A percentile compares a stretch with the other conserved stretches of the same genome.
Conservation (phyloP, 306 rosid species). For the Geum urbanum region DNA sequence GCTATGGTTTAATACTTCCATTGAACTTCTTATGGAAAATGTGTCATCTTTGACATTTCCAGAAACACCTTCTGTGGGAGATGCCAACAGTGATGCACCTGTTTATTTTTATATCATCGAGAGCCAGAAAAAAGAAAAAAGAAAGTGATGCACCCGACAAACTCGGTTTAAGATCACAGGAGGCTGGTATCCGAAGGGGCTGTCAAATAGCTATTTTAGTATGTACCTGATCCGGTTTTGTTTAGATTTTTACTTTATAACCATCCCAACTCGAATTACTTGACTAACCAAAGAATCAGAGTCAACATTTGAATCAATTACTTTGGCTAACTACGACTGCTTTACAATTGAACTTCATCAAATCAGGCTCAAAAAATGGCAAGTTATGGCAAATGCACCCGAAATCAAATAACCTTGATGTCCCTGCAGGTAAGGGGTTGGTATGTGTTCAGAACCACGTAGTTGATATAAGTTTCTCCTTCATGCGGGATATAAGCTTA, state of each 20-base stretch:
- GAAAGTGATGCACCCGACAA: no score
- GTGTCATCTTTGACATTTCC: no score
- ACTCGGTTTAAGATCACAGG: no score
- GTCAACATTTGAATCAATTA: neutral
- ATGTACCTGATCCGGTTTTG: neutral
- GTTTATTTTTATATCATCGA: no score
- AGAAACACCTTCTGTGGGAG: no score
- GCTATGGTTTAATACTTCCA: no score
- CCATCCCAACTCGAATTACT: neutral
- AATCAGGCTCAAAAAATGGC: constrained; percentile 1
- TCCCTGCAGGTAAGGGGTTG: neutral
- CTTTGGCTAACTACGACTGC: neutral
- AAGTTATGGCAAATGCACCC: constrained; percentile 11
- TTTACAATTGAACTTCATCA: neutral
- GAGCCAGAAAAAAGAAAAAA: no score
- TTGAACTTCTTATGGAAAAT: no score
- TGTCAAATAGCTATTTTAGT: neutral
- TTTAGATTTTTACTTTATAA: neutral
- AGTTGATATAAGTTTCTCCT: constrained; percentile 46
- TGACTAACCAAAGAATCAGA: neutral
- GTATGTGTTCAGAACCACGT: constrained; percentile 27
- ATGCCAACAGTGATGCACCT: no score
- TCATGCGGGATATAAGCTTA: constrained; percentile 81
- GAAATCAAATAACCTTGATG: neutral
- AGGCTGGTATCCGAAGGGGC: neutral